These are phyloP conservation scores for Starmerella ratchasimensis DNA, from an alignment of 805 yeast species.

Conservation along the genomic window DNA sequence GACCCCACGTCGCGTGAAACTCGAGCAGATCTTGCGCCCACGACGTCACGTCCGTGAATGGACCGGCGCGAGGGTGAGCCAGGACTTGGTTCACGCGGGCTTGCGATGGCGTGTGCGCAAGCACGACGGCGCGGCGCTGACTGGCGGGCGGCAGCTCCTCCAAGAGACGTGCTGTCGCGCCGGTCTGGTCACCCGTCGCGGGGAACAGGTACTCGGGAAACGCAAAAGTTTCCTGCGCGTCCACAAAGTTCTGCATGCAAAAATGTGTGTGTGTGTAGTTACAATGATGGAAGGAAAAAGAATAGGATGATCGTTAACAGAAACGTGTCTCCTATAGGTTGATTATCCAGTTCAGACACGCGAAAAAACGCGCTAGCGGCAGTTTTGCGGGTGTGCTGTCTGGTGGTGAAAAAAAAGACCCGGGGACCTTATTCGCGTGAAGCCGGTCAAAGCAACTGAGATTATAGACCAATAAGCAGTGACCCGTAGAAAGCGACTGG, in stretches of 20 bases:
- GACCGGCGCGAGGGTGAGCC: not conserved
- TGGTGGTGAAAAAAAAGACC: no score
- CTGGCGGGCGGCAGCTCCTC: slow-evolving; percentile 9
- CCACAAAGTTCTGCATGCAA: slow-evolving; percentile 14
- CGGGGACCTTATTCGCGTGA: no score
- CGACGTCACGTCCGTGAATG: not conserved
- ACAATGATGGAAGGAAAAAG: no score
- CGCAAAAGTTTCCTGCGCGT: slow-evolving; percentile 21
- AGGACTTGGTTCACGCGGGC: not conserved
- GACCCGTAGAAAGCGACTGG: no score
- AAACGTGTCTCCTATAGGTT: no score
- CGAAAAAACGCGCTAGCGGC: no score
- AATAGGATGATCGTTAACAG: no score
- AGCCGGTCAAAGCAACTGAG: no score
- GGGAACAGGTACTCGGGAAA: slow-evolving; percentile 27
- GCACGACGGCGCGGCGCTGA: slow-evolving; percentile 7
- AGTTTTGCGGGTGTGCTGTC: no score
- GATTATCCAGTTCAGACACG: no score
- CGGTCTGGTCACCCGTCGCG: slow-evolving; percentile 5
- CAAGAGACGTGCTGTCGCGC: not conserved
- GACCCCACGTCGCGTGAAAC: slow-evolving; percentile 23
- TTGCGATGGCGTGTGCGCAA: not conserved
- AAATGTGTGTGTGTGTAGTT: not conserved
- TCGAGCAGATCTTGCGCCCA: slow-evolving; percentile 26
- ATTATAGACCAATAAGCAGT: no score